Base-by-base conservation (phyloP, 805 yeast species). In the Pichia cabralensis region DNA sequence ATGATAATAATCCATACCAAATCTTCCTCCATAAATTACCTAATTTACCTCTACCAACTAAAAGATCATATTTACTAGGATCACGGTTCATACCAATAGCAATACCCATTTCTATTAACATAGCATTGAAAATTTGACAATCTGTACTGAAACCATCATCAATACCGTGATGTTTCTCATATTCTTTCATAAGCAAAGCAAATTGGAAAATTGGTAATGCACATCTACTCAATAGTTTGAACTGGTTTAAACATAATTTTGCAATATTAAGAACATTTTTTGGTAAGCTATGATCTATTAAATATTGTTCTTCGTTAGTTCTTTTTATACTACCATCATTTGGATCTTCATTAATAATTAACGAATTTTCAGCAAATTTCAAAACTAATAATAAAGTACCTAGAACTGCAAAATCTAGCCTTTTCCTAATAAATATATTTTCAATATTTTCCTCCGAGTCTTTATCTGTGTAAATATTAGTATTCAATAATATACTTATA, bases 31-130 rank as follows among this genome's bases (percentile, higher is more conserved):
- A 64, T 3, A 74, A 46, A 41, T 71, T 69, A 19, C 64, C 60
- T 11, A 46, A 36, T 35, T 48, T 58, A 12, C 41, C 35, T 6
- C 35, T 25, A 8, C 36, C 30, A 2, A 34, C 25, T 8, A 30
- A n/a, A 2, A 36, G 6, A n/a, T 49, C 51, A 44, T 73, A 72
- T 26, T 60, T 60, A 30, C 63, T 67, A 1, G 86, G 85, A 42
- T 79, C 86, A 44, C 85, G 62, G 49, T 79, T 77, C 18, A 79
- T 49, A 0, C 86, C 88, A 42, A 78, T 64, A 25, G 78, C 65
- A 35, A 71, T 64, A 0, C 79, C 82, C 80, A 79, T 74, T 46
- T 76, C 83, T 12, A 76, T 55, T 21, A 76, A 59, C 55, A 74
- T 64, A 1, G 78, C 74, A 11, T 69, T 51, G 35, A 70, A 66